Conservation (phyloP, 495 filamentous ascomycete genomes). For the Pyronema omphalodes region DNA sequence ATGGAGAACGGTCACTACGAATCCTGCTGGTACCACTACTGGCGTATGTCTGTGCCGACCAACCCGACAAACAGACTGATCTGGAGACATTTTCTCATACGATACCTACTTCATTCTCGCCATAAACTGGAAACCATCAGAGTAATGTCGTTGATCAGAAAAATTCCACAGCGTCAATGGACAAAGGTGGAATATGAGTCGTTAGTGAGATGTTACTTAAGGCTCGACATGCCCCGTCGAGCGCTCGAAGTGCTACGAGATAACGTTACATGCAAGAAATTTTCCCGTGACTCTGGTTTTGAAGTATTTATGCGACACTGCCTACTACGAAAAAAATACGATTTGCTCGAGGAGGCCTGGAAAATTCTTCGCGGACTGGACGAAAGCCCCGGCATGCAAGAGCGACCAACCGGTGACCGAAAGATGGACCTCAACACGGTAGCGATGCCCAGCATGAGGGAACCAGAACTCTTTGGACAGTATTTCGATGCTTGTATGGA, state of each 20-base stretch:
- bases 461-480: background rate
- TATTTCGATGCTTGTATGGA: background rate
- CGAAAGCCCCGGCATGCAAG: too few species aligned
- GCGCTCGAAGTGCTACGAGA: background rate
- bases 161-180: background rate
- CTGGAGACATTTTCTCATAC: background rate
- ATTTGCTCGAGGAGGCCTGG: conserved; percentile 14
- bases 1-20: conserved; percentile 6
- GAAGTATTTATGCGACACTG: conserved; percentile 14
- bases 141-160: background rate
- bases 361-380: conserved; percentile 9
- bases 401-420: background rate
- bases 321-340: conserved; percentile 4
- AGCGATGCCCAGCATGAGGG: background rate
- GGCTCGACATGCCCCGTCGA: background rate
- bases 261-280: background rate
- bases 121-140: background rate
- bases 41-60: background rate
- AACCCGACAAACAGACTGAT: background rate
- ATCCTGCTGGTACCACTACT: conserved; percentile 20
- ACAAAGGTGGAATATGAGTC: background rate
- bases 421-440: background rate
- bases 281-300: conserved; percentile 7
- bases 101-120: background rate
- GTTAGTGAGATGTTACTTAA: background rate